Conservation (phyloP, 2,329 filamentous ascomycete species). For the Nothomitra cinnamomea region DNA sequence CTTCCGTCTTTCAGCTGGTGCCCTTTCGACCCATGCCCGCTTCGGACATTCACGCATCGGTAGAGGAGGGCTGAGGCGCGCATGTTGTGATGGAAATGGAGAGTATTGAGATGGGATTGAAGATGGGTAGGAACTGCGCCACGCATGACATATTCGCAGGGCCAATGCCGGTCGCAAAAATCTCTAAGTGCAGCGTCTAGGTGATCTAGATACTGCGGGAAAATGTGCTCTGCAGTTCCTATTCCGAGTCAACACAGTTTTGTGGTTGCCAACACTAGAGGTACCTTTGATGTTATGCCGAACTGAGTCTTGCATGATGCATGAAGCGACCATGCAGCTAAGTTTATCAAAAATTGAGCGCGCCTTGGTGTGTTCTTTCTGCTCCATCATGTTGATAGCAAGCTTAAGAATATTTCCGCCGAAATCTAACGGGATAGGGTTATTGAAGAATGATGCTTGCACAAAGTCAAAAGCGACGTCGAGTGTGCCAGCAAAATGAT, state of each 20-base stretch:
- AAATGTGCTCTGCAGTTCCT: conserved; percentile 22
- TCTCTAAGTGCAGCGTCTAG: conserved; percentile 26
- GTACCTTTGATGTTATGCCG: conserved; percentile 19
- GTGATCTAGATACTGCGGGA: conserved; percentile 25
- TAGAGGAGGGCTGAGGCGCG: neutral
- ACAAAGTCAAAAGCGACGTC: conserved; percentile 35
- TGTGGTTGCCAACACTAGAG: neutral
- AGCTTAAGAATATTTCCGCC: conserved; percentile 34
- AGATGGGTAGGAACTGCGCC: conserved; percentile 2
- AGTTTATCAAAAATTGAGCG: conserved; percentile 26
- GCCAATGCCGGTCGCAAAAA: conserved; percentile 29
- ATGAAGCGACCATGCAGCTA: conserved; percentile 32
- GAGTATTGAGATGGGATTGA: neutral
- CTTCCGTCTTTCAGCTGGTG: conserved; percentile 28
- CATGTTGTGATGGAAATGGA: conserved; percentile 4
- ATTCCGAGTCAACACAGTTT: conserved; percentile 4
- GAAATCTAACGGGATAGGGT: conserved; percentile 31
- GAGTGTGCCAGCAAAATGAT: conserved; percentile 30
- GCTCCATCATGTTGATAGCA: conserved; percentile 24
- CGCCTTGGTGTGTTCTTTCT: conserved; percentile 13
- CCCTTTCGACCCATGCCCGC: conserved; percentile 23
- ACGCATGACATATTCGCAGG: conserved; percentile 24
- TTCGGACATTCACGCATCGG: conserved; percentile 23
- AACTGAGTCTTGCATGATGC: conserved; percentile 31
- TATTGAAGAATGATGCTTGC: conserved; percentile 26